phyloP scores from a whole-genome alignment of 768 basidiomycete species.

The Rhodocollybia butyracea region DNA sequence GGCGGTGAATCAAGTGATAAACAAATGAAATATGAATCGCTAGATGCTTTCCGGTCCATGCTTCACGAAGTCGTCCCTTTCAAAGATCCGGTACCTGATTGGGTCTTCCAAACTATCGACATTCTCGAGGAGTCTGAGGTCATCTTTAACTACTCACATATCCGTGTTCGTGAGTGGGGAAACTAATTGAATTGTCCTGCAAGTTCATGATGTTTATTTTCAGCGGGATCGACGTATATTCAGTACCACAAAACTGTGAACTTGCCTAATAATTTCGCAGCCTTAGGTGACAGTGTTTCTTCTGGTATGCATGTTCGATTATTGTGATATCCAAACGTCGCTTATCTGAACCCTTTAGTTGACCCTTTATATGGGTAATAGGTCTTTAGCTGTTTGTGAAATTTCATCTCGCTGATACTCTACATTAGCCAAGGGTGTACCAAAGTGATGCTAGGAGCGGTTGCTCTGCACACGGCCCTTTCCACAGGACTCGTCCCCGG shows the following conservation, averaged over 20 bases:
- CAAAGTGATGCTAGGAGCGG: constrained; percentile 16
- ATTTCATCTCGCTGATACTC: not conserved
- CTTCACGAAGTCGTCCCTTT: no score
- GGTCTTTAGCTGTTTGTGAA: not conserved
- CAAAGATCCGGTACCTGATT: no score
- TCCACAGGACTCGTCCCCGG: not conserved
- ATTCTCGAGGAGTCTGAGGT: no score
- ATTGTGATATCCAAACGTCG: not conserved
- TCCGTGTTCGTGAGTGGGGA: no score
- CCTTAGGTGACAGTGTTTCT: constrained; percentile 13
- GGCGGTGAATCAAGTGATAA: not conserved
- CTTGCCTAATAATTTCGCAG: constrained; percentile 16
- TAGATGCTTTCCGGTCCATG: no score
- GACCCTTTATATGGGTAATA: constrained; percentile 18
- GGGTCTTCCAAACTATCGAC: no score
- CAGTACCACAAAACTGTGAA: constrained; percentile 12
- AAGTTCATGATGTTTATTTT: no score
- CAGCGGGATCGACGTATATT: constrained; percentile 13
- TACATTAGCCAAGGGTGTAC: constrained; percentile 14
- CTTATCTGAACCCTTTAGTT: not conserved
- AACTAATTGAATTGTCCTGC: no score
- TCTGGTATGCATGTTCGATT: not conserved
- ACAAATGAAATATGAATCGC: no score
- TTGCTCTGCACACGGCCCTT: constrained; percentile 9
- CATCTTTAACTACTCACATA: no score